These are phyloP conservation scores for Ilyonectria robusta DNA, from an alignment of 2,329 filamentous ascomycete genomes.

Conservation along the genomic window DNA sequence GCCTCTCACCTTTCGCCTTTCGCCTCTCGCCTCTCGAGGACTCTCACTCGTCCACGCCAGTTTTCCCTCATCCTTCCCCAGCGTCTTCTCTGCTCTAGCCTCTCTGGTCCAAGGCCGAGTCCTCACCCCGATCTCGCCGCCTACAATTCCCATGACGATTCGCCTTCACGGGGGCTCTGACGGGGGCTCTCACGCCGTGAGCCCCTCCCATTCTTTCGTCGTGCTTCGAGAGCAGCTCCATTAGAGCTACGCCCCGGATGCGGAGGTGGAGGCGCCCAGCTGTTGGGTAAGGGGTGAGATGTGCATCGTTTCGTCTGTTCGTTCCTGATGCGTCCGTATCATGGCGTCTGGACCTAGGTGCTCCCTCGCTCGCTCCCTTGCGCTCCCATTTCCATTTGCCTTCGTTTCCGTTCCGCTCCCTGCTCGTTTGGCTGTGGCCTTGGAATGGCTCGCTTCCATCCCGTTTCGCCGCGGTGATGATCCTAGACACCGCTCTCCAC, in stretches of 20 bases:
- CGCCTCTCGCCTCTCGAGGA: neutral
- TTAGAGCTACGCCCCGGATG: neutral
- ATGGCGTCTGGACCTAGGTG: constrained; percentile 24
- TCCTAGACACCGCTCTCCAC: neutral
- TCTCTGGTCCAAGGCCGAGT: constrained; percentile 16
- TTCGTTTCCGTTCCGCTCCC: constrained; percentile 1
- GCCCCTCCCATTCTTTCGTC: neutral
- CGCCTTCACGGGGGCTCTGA: neutral
- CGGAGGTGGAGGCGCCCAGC: neutral
- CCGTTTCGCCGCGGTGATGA: neutral
- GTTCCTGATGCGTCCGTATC: constrained; percentile 31
- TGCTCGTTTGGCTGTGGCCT: neutral
- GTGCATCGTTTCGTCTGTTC: constrained; percentile 27
- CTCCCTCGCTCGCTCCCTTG: constrained; percentile 2
- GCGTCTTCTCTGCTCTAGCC: constrained; percentile 20
- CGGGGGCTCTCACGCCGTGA: no score
- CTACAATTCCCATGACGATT: constrained; percentile 30
- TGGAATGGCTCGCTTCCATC: constrained; percentile 7
- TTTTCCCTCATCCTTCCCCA: constrained; percentile 19
- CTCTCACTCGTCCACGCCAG: neutral
- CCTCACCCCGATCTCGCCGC: constrained; percentile 39
- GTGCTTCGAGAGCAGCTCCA: neutral
- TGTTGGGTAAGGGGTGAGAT: constrained; percentile 3
- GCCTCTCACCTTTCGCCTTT: neutral
- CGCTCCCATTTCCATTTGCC: neutral